These are phyloP conservation scores for Arthrinium phaeospermum DNA, from an alignment of 2,329 filamentous ascomycete genomes.

Conservation along the genomic window DNA sequence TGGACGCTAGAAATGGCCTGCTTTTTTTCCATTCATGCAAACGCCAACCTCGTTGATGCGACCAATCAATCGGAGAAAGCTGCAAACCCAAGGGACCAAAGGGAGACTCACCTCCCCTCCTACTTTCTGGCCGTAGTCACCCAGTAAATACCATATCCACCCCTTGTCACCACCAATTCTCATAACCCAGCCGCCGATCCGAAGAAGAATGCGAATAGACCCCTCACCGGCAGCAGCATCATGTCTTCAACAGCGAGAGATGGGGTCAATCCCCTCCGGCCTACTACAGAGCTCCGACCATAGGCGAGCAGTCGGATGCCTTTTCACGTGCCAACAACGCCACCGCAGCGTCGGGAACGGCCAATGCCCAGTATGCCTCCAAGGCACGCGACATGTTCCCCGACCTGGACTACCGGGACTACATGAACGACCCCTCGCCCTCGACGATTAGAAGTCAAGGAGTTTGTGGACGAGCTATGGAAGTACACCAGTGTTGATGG, in stretches of 20 bases:
- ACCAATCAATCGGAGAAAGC: conserved; percentile 1
- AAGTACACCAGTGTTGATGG: conserved; percentile 92
- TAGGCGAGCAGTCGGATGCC: conserved; percentile 59
- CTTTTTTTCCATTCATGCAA: conserved; percentile 11
- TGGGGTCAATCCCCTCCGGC: conserved; percentile 62
- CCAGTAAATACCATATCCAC: not conserved
- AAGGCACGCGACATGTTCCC: conserved; percentile 85
- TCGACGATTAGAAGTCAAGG: conserved; percentile 78
- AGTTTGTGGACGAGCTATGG: conserved; percentile 85
- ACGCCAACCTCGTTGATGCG: conserved; percentile 14
- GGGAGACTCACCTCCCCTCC: not conserved
- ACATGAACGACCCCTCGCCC: conserved; percentile 77
- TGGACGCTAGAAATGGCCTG: conserved; percentile 15
- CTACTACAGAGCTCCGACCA: conserved; percentile 69
- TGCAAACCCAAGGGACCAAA: not conserved
- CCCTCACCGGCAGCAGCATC: not conserved
- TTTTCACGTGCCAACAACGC: conserved; percentile 37
- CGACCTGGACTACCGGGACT: conserved; percentile 91
- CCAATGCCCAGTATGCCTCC: conserved; percentile 50
- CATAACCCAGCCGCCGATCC: not conserved
- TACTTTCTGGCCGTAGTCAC: not conserved
- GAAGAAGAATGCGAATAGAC: conserved; percentile 13
- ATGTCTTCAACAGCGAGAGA: conserved; percentile 53
- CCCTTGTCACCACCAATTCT: not conserved
- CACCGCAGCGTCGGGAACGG: conserved; percentile 32